Percentiles rank a stretch among this genome's conserved stretches.
Evolutionary conservation across 2,329 filamentous ascomycete genomes (phyloP).

Genomic region (Lachnellula cervina): DNA sequence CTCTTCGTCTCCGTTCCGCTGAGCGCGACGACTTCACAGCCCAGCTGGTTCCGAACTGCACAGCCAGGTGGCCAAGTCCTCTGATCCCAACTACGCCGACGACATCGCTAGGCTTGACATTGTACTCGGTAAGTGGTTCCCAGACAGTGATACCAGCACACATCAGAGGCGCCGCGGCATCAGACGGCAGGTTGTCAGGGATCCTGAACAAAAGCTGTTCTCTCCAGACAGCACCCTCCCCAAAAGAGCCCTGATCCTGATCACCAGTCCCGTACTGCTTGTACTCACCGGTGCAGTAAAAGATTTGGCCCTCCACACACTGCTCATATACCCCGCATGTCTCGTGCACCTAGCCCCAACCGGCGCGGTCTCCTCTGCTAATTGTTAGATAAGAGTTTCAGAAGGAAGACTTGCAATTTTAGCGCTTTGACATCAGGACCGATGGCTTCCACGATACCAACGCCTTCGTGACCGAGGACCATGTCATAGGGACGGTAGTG

Average conservation of each 20-base stretch:
- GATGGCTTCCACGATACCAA: constrained; percentile 37
- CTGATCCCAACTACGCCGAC: constrained; percentile 48
- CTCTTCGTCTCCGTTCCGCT: constrained; percentile 55
- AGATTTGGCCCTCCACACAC: constrained; percentile 38
- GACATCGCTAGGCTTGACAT: constrained; percentile 26
- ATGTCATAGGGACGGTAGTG: constrained; percentile 33
- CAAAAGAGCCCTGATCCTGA: constrained; percentile 43
- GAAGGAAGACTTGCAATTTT: constrained; percentile 10
- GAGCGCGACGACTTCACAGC: constrained; percentile 55
- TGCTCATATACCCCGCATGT: constrained; percentile 39
- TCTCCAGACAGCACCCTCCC: constrained; percentile 34
- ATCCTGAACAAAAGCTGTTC: constrained; percentile 36
- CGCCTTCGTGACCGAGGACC: constrained; percentile 44
- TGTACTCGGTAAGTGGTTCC: constrained; percentile 30
- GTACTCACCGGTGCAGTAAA: constrained; percentile 36
- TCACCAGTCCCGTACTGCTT: constrained; percentile 38
- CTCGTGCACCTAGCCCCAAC: constrained; percentile 40
- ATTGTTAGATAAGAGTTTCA: not conserved
- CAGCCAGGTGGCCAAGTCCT: constrained; percentile 56
- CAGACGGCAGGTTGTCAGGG: constrained; percentile 32
- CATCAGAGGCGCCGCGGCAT: constrained; percentile 40
- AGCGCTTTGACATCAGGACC: constrained; percentile 37
- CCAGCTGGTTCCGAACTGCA: constrained; percentile 58
- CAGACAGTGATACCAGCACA: constrained; percentile 40
- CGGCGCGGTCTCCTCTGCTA: constrained; percentile 35